phyloP scores from a whole-genome alignment of 352 stramenopile species.

The Blastocystis sp. region DNA sequence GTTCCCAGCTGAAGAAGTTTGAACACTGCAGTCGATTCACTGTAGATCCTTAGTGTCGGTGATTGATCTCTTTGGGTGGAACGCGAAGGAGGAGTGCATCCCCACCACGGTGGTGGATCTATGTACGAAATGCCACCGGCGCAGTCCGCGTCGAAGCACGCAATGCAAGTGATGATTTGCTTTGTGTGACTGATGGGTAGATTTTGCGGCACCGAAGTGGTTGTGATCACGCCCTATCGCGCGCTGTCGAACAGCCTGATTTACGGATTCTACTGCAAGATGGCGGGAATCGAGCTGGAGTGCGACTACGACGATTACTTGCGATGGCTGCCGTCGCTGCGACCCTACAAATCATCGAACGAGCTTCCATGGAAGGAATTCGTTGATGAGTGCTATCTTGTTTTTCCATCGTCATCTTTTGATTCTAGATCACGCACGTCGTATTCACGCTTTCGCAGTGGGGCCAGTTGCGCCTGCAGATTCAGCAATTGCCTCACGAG shows the following conservation, averaged over 20 bases:
- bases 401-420: constrained; percentile 16
- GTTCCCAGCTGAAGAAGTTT: constrained; percentile 71
- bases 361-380: constrained; percentile 78
- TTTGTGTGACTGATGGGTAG: constrained; percentile 76
- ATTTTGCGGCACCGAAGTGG: constrained; percentile 73
- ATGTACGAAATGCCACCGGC: constrained; percentile 73
- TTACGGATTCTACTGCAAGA: constrained; percentile 68
- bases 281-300: constrained; percentile 57
- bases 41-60: constrained; percentile 15
- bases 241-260: constrained; percentile 69
- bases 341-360: constrained; percentile 79
- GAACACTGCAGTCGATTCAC: not conserved
- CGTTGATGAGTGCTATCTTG: constrained; percentile 79
- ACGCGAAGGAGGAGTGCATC: constrained; percentile 74
- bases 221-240: constrained; percentile 28
- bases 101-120: constrained; percentile 72
- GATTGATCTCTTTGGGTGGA: constrained; percentile 81
- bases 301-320: constrained; percentile 74
- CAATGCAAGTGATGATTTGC: constrained; percentile 75
- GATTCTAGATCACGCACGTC: constrained; percentile 75
- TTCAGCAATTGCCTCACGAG: constrained; percentile 83
- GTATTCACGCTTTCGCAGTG: constrained; percentile 83
- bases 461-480: constrained; percentile 74
- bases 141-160: constrained; percentile 77
- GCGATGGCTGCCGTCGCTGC: constrained; percentile 78